Conservation (phyloP, 805 yeast genomes). For the Saccharomycopsis sp. region DNA sequence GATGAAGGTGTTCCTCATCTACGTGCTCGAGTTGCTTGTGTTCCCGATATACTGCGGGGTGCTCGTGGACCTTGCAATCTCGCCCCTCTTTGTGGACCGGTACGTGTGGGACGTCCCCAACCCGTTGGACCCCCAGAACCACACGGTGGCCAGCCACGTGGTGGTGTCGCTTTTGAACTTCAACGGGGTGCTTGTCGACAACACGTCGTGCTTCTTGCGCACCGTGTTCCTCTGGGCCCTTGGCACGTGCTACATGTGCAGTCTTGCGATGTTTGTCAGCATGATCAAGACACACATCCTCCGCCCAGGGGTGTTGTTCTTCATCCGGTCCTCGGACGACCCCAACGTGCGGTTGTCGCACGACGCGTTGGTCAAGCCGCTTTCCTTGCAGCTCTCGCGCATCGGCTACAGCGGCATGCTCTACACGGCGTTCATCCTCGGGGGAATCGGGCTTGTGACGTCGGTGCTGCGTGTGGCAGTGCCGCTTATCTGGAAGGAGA, state of each 20-base stretch:
- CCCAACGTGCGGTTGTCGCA: slow-evolving; percentile 81
- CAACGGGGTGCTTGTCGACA: neutral
- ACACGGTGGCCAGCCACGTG: too few species aligned
- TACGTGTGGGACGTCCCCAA: slow-evolving; percentile 15
- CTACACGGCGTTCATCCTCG: slow-evolving; percentile 62
- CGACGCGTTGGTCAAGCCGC: slow-evolving; percentile 77
- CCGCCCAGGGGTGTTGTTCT: slow-evolving; percentile 84
- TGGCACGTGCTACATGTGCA: slow-evolving; percentile 84
- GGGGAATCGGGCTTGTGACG: slow-evolving; percentile 68
- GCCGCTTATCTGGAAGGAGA: neutral
- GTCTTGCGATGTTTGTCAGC: slow-evolving; percentile 79
- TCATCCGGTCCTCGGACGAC: slow-evolving; percentile 91
- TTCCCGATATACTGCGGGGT: slow-evolving; percentile 87
- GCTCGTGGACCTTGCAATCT: slow-evolving; percentile 59
- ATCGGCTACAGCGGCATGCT: slow-evolving; percentile 66
- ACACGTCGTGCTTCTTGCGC: neutral
- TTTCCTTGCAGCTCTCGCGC: slow-evolving; percentile 64
- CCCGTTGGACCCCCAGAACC: slow-evolving; percentile 5
- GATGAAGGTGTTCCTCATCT: slow-evolving; percentile 65
- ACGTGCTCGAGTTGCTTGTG: slow-evolving; percentile 70
- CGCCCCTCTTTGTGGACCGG: slow-evolving; percentile 43
- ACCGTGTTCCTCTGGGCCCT: slow-evolving; percentile 42
- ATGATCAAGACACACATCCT: slow-evolving; percentile 68
- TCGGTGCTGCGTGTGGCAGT: slow-evolving; percentile 38
- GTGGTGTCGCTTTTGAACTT: slow-evolving; percentile 6